Percentiles rank a stretch among this genome's conserved stretches.
phyloP scores from a whole-genome alignment of 176 grass and related monocot genomes.

The Zoysia japonica region DNA sequence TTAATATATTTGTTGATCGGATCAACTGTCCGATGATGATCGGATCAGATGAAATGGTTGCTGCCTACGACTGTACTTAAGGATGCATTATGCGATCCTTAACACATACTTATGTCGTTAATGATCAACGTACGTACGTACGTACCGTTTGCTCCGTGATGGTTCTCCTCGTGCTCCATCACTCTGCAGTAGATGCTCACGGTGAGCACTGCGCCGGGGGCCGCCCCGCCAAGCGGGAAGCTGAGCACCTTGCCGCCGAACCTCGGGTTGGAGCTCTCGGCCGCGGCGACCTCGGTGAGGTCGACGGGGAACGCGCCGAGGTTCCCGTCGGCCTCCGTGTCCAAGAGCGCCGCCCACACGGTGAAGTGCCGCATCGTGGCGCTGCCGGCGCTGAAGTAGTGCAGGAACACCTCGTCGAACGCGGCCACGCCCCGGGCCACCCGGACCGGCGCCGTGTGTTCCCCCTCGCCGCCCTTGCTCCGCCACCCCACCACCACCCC shows the following conservation, averaged over 20 bases:
- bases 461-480: conserved; percentile 65
- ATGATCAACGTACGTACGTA: neutral
- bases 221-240: conserved; percentile 66
- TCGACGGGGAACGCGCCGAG: conserved; percentile 75
- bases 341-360: conserved; percentile 76
- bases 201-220: conserved; percentile 57
- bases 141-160: conserved; percentile 44
- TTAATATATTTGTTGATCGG: neutral
- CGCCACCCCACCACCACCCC: conserved; percentile 76
- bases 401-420: conserved; percentile 86
- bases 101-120: too few relatives aligned
- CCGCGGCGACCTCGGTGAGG: conserved; percentile 51
- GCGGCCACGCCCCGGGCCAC: conserved; percentile 46
- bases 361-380: conserved; percentile 56
- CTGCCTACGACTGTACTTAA: neutral
- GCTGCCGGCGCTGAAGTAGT: conserved; percentile 58
- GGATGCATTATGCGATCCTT: too few relatives aligned
- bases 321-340: conserved; percentile 47
- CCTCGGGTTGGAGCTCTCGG: conserved; percentile 41
- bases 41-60: neutral
- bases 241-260: conserved; percentile 72
- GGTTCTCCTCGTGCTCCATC: conserved; percentile 52
- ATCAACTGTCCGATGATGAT: neutral
- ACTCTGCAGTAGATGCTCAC: conserved; percentile 74
- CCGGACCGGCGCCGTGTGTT: conserved; percentile 63